Percentiles rank a stretch among this genome's conserved stretches.
These are phyloP conservation scores for Aspergillus sclerotialis DNA, from an alignment of 2,329 filamentous ascomycete genomes.

Conservation along the genomic window DNA sequence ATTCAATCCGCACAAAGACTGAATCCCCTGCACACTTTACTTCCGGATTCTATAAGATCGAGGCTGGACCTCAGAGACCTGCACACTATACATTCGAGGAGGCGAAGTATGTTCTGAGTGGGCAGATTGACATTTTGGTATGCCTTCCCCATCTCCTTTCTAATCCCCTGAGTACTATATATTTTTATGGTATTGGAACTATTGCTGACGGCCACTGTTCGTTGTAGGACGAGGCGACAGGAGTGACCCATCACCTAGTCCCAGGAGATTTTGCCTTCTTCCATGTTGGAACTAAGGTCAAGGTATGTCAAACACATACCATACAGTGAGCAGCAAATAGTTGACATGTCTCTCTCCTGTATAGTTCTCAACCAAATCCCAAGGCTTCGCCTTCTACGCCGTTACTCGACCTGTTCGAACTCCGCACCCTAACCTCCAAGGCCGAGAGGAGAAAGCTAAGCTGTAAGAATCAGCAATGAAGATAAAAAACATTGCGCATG, in stretches of 20 bases:
- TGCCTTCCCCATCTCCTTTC: background rate
- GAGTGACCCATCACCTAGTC: conserved; percentile 7
- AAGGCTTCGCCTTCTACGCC: conserved; percentile 14
- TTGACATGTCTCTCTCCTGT: conserved; percentile 3
- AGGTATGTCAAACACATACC: conserved; percentile 13
- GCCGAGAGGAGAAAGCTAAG: conserved; percentile 12
- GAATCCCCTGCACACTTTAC: conserved; percentile 15
- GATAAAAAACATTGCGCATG: background rate
- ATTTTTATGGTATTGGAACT: background rate
- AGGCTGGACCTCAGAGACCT: conserved; percentile 14
- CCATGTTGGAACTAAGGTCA: conserved; percentile 13
- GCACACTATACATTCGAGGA: conserved; percentile 17
- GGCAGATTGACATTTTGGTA: conserved; percentile 19
- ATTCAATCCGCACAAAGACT: conserved; percentile 16
- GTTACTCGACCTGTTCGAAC: conserved; percentile 13
- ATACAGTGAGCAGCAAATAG: too few relatives aligned
- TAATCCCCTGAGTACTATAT: background rate
- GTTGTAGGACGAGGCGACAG: conserved; percentile 7
- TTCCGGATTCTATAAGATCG: conserved; percentile 20
- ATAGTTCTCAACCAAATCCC: conserved; percentile 16
- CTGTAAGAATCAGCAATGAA: background rate
- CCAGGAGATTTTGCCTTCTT: conserved; percentile 8
- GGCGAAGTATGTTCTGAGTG: conserved; percentile 18
- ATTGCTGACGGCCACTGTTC: conserved; percentile 1
- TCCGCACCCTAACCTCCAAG: conserved; percentile 13